Conservation (phyloP, 1,139 yeast genomes). For the Kodamaea sp. region DNA sequence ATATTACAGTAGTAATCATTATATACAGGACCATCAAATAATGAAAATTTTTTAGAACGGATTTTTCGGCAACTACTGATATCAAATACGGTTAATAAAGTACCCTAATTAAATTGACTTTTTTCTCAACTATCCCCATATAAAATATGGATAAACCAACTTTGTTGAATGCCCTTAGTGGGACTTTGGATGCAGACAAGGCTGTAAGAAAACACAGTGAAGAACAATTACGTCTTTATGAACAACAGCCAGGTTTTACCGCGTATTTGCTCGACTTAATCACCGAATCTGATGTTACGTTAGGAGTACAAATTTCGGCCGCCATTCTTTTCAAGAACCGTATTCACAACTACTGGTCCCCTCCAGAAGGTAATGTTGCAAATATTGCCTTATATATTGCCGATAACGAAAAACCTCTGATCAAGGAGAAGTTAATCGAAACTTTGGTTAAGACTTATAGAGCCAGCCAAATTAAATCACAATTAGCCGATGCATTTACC, state of each 20-base stretch:
- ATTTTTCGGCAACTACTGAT: background rate
- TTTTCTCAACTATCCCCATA: conserved; percentile 5
- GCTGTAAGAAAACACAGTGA: conserved; percentile 43
- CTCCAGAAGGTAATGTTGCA: conserved; percentile 34
- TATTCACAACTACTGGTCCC: conserved; percentile 54
- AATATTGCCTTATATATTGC: conserved; percentile 30
- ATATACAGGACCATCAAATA: too few species aligned
- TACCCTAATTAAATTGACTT: background rate
- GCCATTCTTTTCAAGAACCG: conserved; percentile 69
- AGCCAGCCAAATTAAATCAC: conserved; percentile 34
- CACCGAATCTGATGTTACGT: conserved; percentile 41
- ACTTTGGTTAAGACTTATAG: conserved; percentile 37
- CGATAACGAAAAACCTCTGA: conserved; percentile 46
- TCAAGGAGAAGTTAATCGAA: conserved; percentile 52
- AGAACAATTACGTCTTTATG: conserved; percentile 37
- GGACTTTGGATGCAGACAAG: conserved; percentile 41
- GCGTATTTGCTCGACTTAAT: conserved; percentile 53
- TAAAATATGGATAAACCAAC: conserved; percentile 39
- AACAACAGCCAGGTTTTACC: conserved; percentile 55
- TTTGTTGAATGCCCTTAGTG: conserved; percentile 38
- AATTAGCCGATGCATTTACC: conserved; percentile 41
- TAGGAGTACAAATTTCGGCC: conserved; percentile 55
- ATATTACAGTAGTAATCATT: too few species aligned
- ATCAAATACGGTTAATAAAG: background rate
- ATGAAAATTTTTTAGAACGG: too few species aligned